Evolutionary conservation across 2,329 filamentous ascomycete species (phyloP).

Genomic region (Verticillium zaregamsianum): DNA sequence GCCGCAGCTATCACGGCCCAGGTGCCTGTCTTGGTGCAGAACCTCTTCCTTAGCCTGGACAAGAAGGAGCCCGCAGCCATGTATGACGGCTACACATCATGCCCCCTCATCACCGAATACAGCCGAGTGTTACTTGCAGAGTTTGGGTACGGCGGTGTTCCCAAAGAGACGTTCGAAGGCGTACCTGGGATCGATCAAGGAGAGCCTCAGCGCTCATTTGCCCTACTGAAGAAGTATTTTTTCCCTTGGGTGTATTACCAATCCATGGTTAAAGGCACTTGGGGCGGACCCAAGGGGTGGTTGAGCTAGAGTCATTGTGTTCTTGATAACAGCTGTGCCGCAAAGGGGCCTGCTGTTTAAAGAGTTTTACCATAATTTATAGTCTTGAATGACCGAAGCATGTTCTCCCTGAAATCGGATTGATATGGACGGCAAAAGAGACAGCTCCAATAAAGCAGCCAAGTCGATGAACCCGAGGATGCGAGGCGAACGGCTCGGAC

Average conservation of each 20-base stretch:
- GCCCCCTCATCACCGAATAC: slow-evolving; percentile 40
- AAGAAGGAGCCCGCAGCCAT: slow-evolving; percentile 24
- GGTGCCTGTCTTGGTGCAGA: slow-evolving; percentile 37
- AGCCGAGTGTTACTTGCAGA: slow-evolving; percentile 41
- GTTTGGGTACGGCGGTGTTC: slow-evolving; percentile 42
- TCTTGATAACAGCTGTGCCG: too few species aligned
- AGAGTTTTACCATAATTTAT: too few species aligned
- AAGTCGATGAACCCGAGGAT: too few species aligned
- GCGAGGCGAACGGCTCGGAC: too few species aligned
- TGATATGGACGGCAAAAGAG: too few species aligned
- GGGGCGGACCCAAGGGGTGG: background rate
- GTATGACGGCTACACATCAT: slow-evolving; percentile 42
- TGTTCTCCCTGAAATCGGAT: too few species aligned
- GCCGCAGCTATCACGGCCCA: slow-evolving; percentile 40
- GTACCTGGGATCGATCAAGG: slow-evolving; percentile 30
- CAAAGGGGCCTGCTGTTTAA: too few species aligned
- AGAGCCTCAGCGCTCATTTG: slow-evolving; percentile 31
- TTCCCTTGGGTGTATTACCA: slow-evolving; percentile 18
- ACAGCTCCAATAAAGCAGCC: too few species aligned
- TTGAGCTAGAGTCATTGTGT: background rate
- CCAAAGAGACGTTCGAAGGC: slow-evolving; percentile 37
- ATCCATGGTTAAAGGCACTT: background rate
- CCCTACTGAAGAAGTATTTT: slow-evolving; percentile 41
- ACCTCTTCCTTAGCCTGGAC: slow-evolving; percentile 30
- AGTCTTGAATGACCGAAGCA: too few species aligned